These are phyloP conservation scores for Cladosporium sp. DNA, from an alignment of 2,329 filamentous ascomycete species.

Conservation along the genomic window DNA sequence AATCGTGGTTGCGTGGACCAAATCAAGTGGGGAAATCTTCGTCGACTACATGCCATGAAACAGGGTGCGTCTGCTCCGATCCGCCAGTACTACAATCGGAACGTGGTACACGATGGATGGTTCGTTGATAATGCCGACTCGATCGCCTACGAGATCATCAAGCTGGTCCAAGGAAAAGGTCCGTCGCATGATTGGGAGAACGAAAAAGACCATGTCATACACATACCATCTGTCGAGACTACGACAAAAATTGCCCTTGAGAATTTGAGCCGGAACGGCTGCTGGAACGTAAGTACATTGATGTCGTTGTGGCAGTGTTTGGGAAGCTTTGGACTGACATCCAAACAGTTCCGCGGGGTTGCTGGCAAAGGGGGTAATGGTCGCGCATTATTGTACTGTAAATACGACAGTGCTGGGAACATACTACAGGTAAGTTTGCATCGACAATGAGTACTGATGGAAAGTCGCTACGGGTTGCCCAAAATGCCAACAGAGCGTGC, in stretches of 20 bases:
- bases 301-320: not conserved
- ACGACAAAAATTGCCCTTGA: not conserved
- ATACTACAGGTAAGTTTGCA: not conserved
- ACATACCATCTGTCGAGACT: not conserved
- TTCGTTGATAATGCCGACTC: not conserved
- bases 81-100: not conserved
- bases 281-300: not conserved
- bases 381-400: not conserved
- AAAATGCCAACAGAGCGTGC: not conserved
- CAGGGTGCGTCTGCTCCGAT: not conserved
- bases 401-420: not conserved
- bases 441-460: not conserved
- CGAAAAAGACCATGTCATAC: not conserved
- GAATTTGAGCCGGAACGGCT: not conserved
- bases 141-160: not conserved
- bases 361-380: constrained; percentile 1
- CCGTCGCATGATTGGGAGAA: not conserved
- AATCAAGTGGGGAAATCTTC: not conserved
- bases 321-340: not conserved
- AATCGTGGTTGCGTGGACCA: not conserved
- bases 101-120: not conserved
- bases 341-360: not conserved
- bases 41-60: not conserved
- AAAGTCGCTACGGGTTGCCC: not conserved
- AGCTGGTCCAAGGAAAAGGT: not conserved